Base-by-base conservation (phyloP, 768 basidiomycete genomes). In the Leccinum disarticulatum region DNA sequence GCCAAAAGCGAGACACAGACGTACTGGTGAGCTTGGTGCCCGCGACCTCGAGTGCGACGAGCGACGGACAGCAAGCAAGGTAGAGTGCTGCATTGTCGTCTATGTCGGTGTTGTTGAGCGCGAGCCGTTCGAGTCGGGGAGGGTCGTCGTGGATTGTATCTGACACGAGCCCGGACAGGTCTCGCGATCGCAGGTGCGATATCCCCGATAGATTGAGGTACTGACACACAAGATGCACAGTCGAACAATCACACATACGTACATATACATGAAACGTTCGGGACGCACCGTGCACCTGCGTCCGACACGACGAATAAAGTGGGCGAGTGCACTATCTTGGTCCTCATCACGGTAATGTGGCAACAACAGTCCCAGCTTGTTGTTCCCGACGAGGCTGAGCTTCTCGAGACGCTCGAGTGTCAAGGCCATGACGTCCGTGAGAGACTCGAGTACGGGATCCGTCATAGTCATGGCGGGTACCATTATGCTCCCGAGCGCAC, bases 201-300 rank as follows among this genome's bases (percentile, higher is more conserved):
- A 90, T 76, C 2, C 79, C 78, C 0, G 86, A 80, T 52, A 90
- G 61, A 63, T 88, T 89, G 33, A 90, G 75, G 58, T 73, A 73
- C 88, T 88, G 61, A 55, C 28, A 11, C n/a, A n/a, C 15, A 19
- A 30, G 4, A 27, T n/a, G 2, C 46, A 22, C 48, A 28, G 17
- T 7, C 17, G 3, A 11, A 31, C 11, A 22, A 49, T 61, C 22
- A 11, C 41, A 33, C 5, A 22, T 17, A 38, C 25, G 11, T 13
- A 11, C 13, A 25, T 13, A 6, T 22, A 14, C 43, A 13, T 15
- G 2, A 13, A 9, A 41, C 6, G 31, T 15, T 46, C 6, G 19
- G 17, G n/a, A 69, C 73, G 33, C 59, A 82, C 87, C 76, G 79
- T 85, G 77, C 85, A 87, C 43, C 73, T 79, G 61, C 84, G 76